Conservation (phyloP, 768 basidiomycete species). For the Tulasnella calospora region DNA sequence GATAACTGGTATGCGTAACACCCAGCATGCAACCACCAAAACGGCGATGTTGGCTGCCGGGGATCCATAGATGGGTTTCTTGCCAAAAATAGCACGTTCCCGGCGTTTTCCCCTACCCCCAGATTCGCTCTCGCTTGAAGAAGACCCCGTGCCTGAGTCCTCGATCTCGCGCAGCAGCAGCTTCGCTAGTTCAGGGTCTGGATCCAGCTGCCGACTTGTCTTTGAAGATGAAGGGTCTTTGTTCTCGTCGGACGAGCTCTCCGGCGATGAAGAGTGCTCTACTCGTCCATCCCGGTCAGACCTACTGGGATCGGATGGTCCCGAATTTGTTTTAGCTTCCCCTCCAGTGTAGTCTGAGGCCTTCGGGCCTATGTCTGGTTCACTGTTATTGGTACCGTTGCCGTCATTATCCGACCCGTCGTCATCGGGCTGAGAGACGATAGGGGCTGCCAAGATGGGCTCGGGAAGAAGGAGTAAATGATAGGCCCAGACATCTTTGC, state of each 20-base stretch:
- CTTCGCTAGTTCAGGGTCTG: conserved; percentile 2
- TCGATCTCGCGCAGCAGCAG: conserved; percentile 12
- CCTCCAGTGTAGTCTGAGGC: not conserved
- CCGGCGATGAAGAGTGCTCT: not conserved
- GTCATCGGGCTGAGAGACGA: conserved; percentile 32
- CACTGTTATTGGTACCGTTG: not conserved
- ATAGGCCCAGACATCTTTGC: conserved; percentile 75
- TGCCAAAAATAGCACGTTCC: conserved; percentile 3
- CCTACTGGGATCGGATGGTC: not conserved
- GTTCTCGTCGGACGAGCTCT: not conserved
- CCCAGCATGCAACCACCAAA: conserved; percentile 73
- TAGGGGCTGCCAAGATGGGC: conserved; percentile 59
- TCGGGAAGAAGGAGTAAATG: conserved; percentile 59
- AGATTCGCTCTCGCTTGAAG: not conserved
- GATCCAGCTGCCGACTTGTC: not conserved
- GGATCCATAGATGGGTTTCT: not conserved
- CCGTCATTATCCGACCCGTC: conserved; percentile 32
- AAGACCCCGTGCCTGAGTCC: conserved; percentile 3
- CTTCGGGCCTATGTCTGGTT: not conserved
- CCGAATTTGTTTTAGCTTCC: not conserved
- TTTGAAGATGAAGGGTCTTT: not conserved
- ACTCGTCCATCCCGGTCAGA: not conserved
- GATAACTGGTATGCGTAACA: conserved; percentile 66
- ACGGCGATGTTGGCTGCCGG: conserved; percentile 58
- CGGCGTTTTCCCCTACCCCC: conserved; percentile 6